phyloP scores from a whole-genome alignment of 495 filamentous ascomycete species.

The Trichoderma gamsii region DNA sequence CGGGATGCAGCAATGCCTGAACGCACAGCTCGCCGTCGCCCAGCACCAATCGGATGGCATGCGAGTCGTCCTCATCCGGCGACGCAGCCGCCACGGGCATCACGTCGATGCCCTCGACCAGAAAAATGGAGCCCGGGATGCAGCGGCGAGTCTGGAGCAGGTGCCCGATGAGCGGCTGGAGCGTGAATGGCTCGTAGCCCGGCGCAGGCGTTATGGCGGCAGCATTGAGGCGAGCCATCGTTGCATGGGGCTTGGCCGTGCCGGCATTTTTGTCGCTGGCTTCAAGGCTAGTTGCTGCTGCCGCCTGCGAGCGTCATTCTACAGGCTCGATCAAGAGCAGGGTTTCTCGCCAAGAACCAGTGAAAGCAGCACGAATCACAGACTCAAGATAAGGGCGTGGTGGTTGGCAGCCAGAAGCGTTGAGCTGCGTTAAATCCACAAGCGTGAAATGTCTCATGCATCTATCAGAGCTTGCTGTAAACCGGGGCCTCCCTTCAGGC shows the following conservation, averaged over 20 bases:
- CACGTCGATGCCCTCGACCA: constrained; percentile 38
- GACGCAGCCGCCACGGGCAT: constrained; percentile 17
- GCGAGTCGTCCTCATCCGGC: constrained; percentile 22
- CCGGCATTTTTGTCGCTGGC: background rate
- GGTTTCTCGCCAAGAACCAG: background rate
- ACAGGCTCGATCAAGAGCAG: too few relatives aligned
- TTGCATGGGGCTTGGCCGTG: background rate
- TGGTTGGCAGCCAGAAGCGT: background rate
- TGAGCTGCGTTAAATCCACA: background rate
- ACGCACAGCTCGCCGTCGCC: constrained; percentile 42
- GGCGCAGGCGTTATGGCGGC: constrained; percentile 11
- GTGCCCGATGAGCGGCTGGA: constrained; percentile 26
- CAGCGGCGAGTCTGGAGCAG: constrained; percentile 36
- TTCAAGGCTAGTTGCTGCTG: background rate
- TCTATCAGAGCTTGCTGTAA: constrained; percentile 6
- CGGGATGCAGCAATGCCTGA: constrained; percentile 35
- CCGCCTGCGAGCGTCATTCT: background rate
- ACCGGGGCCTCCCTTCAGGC: background rate
- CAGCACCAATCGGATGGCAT: constrained; percentile 32
- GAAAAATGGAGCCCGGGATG: constrained; percentile 36
- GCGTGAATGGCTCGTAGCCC: constrained; percentile 11
- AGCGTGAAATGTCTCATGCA: background rate
- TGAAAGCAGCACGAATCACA: too few relatives aligned
- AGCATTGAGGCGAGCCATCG: constrained; percentile 1
- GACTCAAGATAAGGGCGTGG: background rate